Conservation (phyloP, 345 rosid genomes). For the Pistacia vera region DNA sequence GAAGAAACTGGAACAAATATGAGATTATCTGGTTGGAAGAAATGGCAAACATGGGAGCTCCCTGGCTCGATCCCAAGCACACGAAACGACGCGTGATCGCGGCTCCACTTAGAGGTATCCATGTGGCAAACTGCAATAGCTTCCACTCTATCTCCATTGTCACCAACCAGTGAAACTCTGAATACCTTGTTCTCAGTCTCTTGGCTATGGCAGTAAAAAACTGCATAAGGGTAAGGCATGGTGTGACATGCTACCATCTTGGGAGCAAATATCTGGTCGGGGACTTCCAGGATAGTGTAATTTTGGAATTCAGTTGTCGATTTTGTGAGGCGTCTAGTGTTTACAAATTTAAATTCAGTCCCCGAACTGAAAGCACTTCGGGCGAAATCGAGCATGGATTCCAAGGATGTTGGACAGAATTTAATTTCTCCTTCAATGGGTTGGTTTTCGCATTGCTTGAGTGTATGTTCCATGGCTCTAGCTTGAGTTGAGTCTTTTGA, state of each 20-base stretch:
- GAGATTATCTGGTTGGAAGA: slow-evolving; percentile 20
- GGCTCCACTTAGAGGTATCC: slow-evolving; percentile 52
- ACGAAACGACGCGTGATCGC: slow-evolving; percentile 34
- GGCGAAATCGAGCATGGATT: slow-evolving; percentile 49
- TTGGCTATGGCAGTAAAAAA: slow-evolving; percentile 50
- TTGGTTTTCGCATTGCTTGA: too few species aligned
- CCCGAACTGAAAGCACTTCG: slow-evolving; percentile 25
- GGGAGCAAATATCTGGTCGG: not conserved
- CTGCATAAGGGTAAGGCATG: slow-evolving; percentile 36
- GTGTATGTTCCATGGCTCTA: too few species aligned
- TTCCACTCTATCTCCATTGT: slow-evolving; percentile 37
- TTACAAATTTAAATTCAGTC: slow-evolving; percentile 11
- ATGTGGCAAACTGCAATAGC: slow-evolving; percentile 51
- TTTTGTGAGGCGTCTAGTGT: slow-evolving; percentile 23
- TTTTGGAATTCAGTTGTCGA: slow-evolving; percentile 22
- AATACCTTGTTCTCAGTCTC: slow-evolving; percentile 32
- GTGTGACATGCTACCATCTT: slow-evolving; percentile 21
- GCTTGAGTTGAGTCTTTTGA: slow-evolving; percentile 10
- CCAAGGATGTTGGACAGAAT: slow-evolving; percentile 46
- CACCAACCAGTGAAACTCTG: slow-evolving; percentile 33
- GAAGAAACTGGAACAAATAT: not conserved
- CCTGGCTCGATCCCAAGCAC: slow-evolving; percentile 40
- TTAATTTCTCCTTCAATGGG: slow-evolving; percentile 36
- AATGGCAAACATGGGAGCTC: slow-evolving; percentile 29
- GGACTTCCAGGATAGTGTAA: slow-evolving; percentile 28